A percentile compares a stretch with the other conserved stretches of the same genome.
phyloP scores from a whole-genome alignment of 768 basidiomycete species.

The Tricholoma saponaceum region DNA sequence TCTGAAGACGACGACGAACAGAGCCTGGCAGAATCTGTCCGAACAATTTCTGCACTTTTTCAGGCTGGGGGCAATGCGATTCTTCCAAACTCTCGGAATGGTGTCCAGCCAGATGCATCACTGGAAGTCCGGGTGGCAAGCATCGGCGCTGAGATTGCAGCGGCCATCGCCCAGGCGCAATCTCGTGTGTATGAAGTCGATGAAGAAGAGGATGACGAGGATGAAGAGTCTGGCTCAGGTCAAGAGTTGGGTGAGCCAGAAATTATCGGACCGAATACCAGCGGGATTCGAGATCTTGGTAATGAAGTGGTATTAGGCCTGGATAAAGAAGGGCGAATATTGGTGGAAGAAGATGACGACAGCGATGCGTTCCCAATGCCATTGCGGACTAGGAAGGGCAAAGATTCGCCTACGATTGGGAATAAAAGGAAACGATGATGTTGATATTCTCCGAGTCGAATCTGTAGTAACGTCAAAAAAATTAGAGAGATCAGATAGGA shows the following conservation, averaged over 20 bases:
- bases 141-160: slow-evolving; percentile 77
- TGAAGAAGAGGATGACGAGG: slow-evolving; percentile 46
- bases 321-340: slow-evolving; percentile 20
- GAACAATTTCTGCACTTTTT: slow-evolving; percentile 70
- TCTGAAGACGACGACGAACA: slow-evolving; percentile 52
- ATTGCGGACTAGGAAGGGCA: slow-evolving; percentile 63
- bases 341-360: slow-evolving; percentile 59
- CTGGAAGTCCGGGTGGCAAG: slow-evolving; percentile 68
- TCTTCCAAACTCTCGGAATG: slow-evolving; percentile 20
- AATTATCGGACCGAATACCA: slow-evolving; percentile 55
- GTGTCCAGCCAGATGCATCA: slow-evolving; percentile 37
- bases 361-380: slow-evolving; percentile 73
- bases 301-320: slow-evolving; percentile 21
- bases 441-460: slow-evolving; percentile 13
- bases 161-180: slow-evolving; percentile 73
- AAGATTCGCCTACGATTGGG: slow-evolving; percentile 47
- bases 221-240: slow-evolving; percentile 46
- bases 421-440: slow-evolving; percentile 64
- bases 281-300: slow-evolving; percentile 51
- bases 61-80: slow-evolving; percentile 39
- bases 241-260: slow-evolving; percentile 47
- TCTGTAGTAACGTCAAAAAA: slow-evolving; percentile 3
- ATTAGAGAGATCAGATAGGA: slow-evolving; percentile 9
- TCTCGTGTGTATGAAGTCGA: slow-evolving; percentile 54
- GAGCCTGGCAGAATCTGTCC: slow-evolving; percentile 68